Conservation (phyloP, 202 grass and related monocot genomes). For the Saccharum hybrid region DNA sequence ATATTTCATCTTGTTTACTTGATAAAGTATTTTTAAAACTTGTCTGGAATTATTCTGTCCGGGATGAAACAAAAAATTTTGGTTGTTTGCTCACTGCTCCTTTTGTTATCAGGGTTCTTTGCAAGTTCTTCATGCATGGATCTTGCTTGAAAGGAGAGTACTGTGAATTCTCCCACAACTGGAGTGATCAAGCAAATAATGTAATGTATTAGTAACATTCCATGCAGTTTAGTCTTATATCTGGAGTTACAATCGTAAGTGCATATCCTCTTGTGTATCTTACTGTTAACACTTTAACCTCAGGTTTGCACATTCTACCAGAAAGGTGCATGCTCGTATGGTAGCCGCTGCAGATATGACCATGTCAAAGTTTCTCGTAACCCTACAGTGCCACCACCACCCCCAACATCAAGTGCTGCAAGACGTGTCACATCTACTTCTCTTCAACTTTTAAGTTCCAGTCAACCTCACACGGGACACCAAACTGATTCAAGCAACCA, state of each 20-base stretch:
- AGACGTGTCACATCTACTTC: too few relatives aligned
- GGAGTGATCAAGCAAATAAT: conserved; percentile 85
- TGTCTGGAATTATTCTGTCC: conserved; percentile 1
- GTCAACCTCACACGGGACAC: too few relatives aligned
- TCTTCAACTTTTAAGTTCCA: too few relatives aligned
- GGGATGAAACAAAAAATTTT: conserved; percentile 33
- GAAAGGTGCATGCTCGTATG: conserved; percentile 85
- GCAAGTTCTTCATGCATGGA: conserved; percentile 95
- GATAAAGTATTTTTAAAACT: conserved; percentile 2
- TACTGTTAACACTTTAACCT: conserved; percentile 32
- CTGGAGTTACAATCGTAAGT: not conserved
- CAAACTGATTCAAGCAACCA: too few relatives aligned
- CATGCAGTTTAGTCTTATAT: conserved; percentile 16
- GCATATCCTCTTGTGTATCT: conserved; percentile 35
- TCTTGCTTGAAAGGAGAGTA: conserved; percentile 92
- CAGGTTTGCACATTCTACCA: conserved; percentile 98
- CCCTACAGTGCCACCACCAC: too few relatives aligned
- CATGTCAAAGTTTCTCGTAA: too few relatives aligned
- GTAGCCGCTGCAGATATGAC: conserved; percentile 85
- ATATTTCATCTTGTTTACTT: conserved; percentile 5
- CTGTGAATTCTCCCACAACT: conserved; percentile 96
- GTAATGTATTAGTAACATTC: conserved; percentile 50
- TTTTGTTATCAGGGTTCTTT: conserved; percentile 75
- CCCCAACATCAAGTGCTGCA: too few relatives aligned
- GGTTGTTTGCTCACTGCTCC: conserved; percentile 39